Evolutionary conservation across 257 asterid genomes (phyloP), one percentile per base, ranked within the genome.

Genomic region (Coffea canephora): DNA sequence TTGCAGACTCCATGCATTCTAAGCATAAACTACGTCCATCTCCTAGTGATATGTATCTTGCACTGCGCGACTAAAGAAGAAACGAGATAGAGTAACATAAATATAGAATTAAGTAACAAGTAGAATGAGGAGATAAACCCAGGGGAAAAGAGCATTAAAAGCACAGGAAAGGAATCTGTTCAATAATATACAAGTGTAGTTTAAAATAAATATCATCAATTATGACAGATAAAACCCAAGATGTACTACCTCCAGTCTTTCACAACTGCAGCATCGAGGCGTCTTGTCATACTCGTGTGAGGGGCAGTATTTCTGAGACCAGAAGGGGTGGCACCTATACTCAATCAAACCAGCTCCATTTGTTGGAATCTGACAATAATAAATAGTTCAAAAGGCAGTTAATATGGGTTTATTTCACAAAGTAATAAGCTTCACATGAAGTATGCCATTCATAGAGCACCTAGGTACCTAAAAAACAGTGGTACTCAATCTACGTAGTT

Each of bases 1-100:
- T 91, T 43, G 99, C 96, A 2, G 96, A 94, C 84, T 96, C 99
- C 96, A 91, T 91, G 84, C 99, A 96, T 87, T 94, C 99, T 78
- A 96, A 90, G 91, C 98, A 94, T 79, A 96, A 78, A 82, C 94
- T 92, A 54, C 99, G 88, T 1, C 99, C 97, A 69, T 96, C 99
- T 71, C 97, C 98, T 31, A 96, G 83, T 16, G 97, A 90, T 72
- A 91, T 69, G 73, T 91, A 91, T 86, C 87, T 89, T 8, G 93
- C 88, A 74, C 88, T 93, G 87, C 90, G 64, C 4, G 99, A 83
- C 99, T 96, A 59, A 14, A 73, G 55, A 82, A 54, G 34, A 13
- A 77, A 45, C 25, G 27, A 19, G 25, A 76, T 25, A 5, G 8
- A 3, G 13, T 70, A 49, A 31, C 31, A 52, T 66, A 41, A 65